phyloP scores from a whole-genome alignment of 2,329 filamentous ascomycete genomes.

The Hirsutella minnesotensis region DNA sequence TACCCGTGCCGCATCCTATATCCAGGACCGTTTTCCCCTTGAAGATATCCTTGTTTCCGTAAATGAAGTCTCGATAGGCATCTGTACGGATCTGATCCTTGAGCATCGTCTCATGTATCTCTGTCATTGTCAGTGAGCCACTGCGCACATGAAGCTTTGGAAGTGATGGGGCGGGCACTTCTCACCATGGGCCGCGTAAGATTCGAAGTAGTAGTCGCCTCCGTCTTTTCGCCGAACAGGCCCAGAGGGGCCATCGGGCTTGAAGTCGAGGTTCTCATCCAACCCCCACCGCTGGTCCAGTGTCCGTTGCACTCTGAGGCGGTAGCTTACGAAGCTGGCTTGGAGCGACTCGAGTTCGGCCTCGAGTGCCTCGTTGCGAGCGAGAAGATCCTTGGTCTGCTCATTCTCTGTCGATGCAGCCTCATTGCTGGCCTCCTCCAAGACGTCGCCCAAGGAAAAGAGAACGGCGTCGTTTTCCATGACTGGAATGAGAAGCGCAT shows the following conservation, averaged over 20 bases:
- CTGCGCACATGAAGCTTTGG: not conserved
- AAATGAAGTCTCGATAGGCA: slow-evolving; percentile 90
- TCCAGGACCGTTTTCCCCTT: slow-evolving; percentile 79
- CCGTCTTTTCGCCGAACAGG: slow-evolving; percentile 17
- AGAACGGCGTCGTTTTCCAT: slow-evolving; percentile 84
- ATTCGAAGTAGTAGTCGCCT: slow-evolving; percentile 44
- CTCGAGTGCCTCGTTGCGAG: slow-evolving; percentile 44
- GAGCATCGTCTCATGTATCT: slow-evolving; percentile 93
- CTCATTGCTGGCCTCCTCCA: slow-evolving; percentile 6
- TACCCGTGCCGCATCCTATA: slow-evolving; percentile 70
- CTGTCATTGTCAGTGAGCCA: slow-evolving; percentile 24
- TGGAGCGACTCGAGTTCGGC: slow-evolving; percentile 47
- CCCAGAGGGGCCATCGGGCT: not conserved
- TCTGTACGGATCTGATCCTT: slow-evolving; percentile 83
- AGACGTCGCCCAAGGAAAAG: slow-evolving; percentile 67
- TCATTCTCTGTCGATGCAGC: slow-evolving; percentile 16
- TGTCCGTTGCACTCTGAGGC: slow-evolving; percentile 52
- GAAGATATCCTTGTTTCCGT: slow-evolving; percentile 80
- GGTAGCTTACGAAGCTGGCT: slow-evolving; percentile 53
- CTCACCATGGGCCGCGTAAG: slow-evolving; percentile 49
- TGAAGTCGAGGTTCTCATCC: slow-evolving; percentile 26
- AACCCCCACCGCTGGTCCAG: slow-evolving; percentile 53
- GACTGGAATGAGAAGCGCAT: slow-evolving; percentile 71
- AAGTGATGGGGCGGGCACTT: not conserved
- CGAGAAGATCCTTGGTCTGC: slow-evolving; percentile 17